Percentiles rank a stretch among this genome's conserved stretches.
phyloP scores from a whole-genome alignment of 345 rosid genomes.

The Gossypium ekmanianum region DNA sequence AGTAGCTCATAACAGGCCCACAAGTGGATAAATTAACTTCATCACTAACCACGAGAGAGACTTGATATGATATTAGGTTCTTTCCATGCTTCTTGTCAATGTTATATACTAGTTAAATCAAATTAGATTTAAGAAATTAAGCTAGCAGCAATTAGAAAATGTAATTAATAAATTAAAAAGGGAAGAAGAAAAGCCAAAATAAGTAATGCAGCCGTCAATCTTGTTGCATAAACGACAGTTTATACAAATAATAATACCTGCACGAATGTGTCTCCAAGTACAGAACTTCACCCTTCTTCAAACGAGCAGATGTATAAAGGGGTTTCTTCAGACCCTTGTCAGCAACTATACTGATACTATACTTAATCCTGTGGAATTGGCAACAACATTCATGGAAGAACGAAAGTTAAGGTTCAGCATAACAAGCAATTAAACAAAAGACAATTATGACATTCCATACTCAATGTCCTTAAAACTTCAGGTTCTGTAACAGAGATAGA shows the following conservation, averaged over 20 bases:
- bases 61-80: neutral
- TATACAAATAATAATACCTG: constrained; percentile 48
- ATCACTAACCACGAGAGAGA: neutral
- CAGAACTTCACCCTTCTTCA: constrained; percentile 96
- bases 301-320: constrained; percentile 89
- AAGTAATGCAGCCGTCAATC: constrained; percentile 2
- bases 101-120: neutral
- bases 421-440: neutral
- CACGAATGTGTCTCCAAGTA: constrained; percentile 92
- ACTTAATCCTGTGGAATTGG: constrained; percentile 67
- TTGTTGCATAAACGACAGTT: constrained; percentile 13
- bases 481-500: neutral
- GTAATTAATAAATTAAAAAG: neutral
- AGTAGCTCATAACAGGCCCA: neutral
- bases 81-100: neutral
- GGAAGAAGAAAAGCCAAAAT: neutral
- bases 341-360: constrained; percentile 91
- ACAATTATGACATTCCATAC: neutral
- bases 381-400: neutral
- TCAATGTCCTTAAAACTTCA: neutral
- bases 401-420: neutral
- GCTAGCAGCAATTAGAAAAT: neutral
- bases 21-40: neutral
- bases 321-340: constrained; percentile 98
- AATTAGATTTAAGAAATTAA: neutral